Evolutionary conservation across 1,139 yeast species (phyloP).

Genomic region (Barnettozyma hawaiiensis): DNA sequence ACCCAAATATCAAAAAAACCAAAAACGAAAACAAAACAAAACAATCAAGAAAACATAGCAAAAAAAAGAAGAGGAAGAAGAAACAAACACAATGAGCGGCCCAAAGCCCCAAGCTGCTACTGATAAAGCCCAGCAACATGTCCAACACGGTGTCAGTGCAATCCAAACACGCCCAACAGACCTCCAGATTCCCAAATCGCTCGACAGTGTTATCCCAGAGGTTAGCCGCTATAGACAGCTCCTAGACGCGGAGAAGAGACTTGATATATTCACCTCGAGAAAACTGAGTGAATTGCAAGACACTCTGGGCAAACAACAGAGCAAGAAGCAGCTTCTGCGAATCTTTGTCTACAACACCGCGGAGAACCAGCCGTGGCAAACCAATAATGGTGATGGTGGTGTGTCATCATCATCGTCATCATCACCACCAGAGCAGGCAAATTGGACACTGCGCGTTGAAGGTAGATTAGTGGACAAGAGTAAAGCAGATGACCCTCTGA

Average conservation of each 20-base stretch:
- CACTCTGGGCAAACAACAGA: slow-evolving; percentile 40
- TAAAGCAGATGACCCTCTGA: slow-evolving; percentile 34
- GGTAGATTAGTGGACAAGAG: slow-evolving; percentile 62
- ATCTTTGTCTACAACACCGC: slow-evolving; percentile 78
- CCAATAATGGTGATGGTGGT: slow-evolving; percentile 16
- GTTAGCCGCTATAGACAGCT: slow-evolving; percentile 64
- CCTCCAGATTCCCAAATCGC: slow-evolving; percentile 20
- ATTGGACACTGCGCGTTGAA: slow-evolving; percentile 86
- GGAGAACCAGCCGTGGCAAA: slow-evolving; percentile 91
- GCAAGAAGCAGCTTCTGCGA: slow-evolving; percentile 56
- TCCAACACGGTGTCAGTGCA: slow-evolving; percentile 16
- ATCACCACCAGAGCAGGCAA: slow-evolving; percentile 33
- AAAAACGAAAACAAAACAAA: neutral
- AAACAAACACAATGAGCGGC: neutral
- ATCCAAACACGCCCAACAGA: slow-evolving; percentile 26
- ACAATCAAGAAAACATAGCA: neutral
- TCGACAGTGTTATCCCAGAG: slow-evolving; percentile 55
- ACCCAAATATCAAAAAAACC: neutral
- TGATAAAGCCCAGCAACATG: slow-evolving; percentile 11
- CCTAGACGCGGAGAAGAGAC: slow-evolving; percentile 68
- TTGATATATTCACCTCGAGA: slow-evolving; percentile 77
- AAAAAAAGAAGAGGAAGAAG: neutral
- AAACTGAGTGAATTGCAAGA: slow-evolving; percentile 86
- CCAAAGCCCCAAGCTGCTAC: slow-evolving; percentile 1
- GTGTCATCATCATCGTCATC: too few relatives aligned